phyloP scores from a whole-genome alignment of 495 filamentous ascomycete species.

The Aspergillus hancockii region DNA sequence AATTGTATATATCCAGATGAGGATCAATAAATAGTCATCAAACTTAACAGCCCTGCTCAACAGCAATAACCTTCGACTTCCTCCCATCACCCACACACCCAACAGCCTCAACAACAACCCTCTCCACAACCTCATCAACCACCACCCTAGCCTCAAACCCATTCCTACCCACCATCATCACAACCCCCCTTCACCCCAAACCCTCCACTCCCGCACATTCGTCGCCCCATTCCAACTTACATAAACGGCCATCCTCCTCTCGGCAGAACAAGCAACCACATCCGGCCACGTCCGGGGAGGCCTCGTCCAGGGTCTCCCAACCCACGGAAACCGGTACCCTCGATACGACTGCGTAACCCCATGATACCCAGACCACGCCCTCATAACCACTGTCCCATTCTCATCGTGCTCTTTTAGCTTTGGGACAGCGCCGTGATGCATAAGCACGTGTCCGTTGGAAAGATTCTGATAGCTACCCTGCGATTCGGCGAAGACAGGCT shows the following conservation, averaged over 20 bases:
- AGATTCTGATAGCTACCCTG: slow-evolving; percentile 48
- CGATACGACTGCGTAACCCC: slow-evolving; percentile 19
- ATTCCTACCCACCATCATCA: not conserved
- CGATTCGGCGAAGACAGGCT: slow-evolving; percentile 34
- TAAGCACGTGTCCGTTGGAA: slow-evolving; percentile 39
- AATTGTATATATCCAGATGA: slow-evolving; percentile 6
- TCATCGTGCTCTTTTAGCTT: slow-evolving; percentile 43
- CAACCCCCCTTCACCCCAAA: too few relatives aligned
- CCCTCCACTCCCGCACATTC: slow-evolving; percentile 8
- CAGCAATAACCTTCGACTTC: not conserved
- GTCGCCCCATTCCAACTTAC: slow-evolving; percentile 42
- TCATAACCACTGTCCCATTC: slow-evolving; percentile 15
- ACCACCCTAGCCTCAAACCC: slow-evolving; percentile 11
- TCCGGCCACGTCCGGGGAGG: too few relatives aligned
- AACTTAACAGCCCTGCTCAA: slow-evolving; percentile 2
- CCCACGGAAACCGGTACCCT: slow-evolving; percentile 19
- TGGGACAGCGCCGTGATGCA: slow-evolving; percentile 43
- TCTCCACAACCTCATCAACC: not conserved
- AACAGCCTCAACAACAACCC: slow-evolving; percentile 6
- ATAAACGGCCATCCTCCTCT: slow-evolving; percentile 18
- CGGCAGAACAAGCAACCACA: slow-evolving; percentile 12
- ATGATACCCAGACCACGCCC: slow-evolving; percentile 16
- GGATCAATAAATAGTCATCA: not conserved
- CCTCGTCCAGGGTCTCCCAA: slow-evolving; percentile 18
- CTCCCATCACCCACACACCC: slow-evolving; percentile 7